Evolutionary conservation across 345 rosid genomes (phyloP).

Genomic region (Anacardium occidentale): DNA sequence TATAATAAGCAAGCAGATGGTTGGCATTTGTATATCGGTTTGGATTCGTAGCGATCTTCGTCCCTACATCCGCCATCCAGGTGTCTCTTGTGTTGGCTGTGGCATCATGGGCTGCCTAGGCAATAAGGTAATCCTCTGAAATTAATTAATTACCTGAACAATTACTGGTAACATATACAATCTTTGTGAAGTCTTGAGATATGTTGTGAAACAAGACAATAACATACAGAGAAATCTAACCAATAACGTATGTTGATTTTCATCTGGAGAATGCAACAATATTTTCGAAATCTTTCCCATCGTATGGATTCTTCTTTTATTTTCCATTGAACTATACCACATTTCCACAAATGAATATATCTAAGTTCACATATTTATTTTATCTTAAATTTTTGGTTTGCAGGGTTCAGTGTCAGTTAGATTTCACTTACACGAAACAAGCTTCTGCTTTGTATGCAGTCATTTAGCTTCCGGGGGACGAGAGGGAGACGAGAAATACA

Average conservation of each 20-base stretch:
- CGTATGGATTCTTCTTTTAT: too few relatives aligned
- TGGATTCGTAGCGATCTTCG: constrained; percentile 61
- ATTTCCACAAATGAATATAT: not conserved
- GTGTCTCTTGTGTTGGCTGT: constrained; percentile 76
- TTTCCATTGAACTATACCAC: too few relatives aligned
- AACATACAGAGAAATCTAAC: too few relatives aligned
- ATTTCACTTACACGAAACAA: constrained; percentile 64
- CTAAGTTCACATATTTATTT: too few relatives aligned
- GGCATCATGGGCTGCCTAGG: constrained; percentile 85
- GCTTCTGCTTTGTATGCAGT: constrained; percentile 75
- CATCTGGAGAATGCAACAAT: too few relatives aligned
- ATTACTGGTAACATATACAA: too few relatives aligned
- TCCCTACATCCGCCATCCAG: constrained; percentile 48
- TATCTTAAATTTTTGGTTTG: not conserved
- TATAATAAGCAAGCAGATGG: constrained; percentile 78
- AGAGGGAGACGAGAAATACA: constrained; percentile 62
- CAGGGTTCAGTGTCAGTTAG: constrained; percentile 84
- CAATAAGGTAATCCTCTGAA: constrained; percentile 49
- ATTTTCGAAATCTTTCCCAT: too few relatives aligned
- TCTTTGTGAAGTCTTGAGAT: too few relatives aligned
- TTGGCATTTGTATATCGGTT: constrained; percentile 65
- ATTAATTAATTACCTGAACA: too few relatives aligned
- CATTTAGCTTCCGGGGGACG: constrained; percentile 88
- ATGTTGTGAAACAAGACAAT: too few relatives aligned
- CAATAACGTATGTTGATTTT: too few relatives aligned